Conservation (phyloP, 169 alveolate genomes). For the Plasmodium falciparum region DNA sequence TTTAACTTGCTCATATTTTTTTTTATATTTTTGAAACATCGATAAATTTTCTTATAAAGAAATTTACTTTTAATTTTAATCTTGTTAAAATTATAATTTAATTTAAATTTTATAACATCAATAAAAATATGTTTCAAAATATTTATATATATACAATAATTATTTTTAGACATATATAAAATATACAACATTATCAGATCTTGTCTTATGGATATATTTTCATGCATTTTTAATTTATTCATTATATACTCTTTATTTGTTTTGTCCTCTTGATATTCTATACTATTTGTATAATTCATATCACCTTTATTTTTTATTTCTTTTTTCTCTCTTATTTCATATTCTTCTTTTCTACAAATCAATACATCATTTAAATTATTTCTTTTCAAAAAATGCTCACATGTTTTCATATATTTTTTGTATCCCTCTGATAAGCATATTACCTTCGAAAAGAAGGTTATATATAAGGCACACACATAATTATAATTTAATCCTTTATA, state of each 20-base stretch:
- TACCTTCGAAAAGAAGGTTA: slow-evolving; percentile 29
- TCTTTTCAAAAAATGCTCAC: background rate
- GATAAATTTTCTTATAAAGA: slow-evolving; percentile 30
- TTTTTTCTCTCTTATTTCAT: background rate
- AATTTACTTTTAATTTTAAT: slow-evolving; percentile 31
- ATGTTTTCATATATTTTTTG: background rate
- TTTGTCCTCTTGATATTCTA: background rate
- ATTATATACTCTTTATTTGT: background rate
- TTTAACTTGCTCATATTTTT: slow-evolving; percentile 9
- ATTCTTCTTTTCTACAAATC: background rate
- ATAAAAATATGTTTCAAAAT: slow-evolving; percentile 27
- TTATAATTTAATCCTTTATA: slow-evolving; percentile 27
- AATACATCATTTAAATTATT: background rate
- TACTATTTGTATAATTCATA: background rate
- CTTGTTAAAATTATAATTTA: slow-evolving; percentile 32
- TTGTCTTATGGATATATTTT: slow-evolving; percentile 19
- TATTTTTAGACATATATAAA: slow-evolving; percentile 17
- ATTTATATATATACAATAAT: slow-evolving; percentile 31
- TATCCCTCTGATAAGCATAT: slow-evolving; percentile 16
- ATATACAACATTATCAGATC: slow-evolving; percentile 44
- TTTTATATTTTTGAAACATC: slow-evolving; percentile 24
- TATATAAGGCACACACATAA: slow-evolving; percentile 28
- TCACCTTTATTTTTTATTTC: background rate
- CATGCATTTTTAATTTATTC: background rate
- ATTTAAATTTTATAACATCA: slow-evolving; percentile 22